phyloP scores from a whole-genome alignment of 352 stramenopile genomes.

The Hyaloperonospora brassicae region DNA sequence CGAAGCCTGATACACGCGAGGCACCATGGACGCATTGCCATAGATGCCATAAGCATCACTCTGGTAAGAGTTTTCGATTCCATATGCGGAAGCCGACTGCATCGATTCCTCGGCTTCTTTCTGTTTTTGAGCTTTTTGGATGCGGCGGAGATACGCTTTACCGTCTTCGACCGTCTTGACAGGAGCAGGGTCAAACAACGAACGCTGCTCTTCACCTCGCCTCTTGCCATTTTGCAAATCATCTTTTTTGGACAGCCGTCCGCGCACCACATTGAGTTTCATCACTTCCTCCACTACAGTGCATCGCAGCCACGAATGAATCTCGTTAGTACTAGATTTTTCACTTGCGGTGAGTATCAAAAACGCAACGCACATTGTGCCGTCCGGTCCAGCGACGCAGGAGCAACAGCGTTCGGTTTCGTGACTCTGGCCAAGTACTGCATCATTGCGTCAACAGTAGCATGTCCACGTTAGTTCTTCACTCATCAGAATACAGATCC shows the following conservation, averaged over 20 bases:
- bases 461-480: neutral
- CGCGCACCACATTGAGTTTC: slow-evolving; percentile 46
- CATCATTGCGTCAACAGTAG: slow-evolving; percentile 3
- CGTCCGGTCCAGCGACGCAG: slow-evolving; percentile 23
- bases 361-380: slow-evolving; percentile 28
- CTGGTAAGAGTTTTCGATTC: slow-evolving; percentile 40
- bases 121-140: slow-evolving; percentile 47
- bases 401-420: slow-evolving; percentile 14
- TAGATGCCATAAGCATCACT: slow-evolving; percentile 64
- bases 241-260: slow-evolving; percentile 40
- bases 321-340: neutral
- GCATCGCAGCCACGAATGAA: slow-evolving; percentile 1
- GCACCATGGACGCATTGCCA: slow-evolving; percentile 54
- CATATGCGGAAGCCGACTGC: slow-evolving; percentile 35
- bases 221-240: slow-evolving; percentile 9
- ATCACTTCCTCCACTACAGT: slow-evolving; percentile 54
- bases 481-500: neutral
- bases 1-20: slow-evolving; percentile 75
- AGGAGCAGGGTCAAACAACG: slow-evolving; percentile 61
- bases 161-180: slow-evolving; percentile 68
- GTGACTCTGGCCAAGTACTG: slow-evolving; percentile 33
- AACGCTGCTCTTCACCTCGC: slow-evolving; percentile 29
- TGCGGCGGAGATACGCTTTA: slow-evolving; percentile 58
- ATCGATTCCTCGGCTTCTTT: slow-evolving; percentile 47
- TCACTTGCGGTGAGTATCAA: neutral